Base-by-base conservation (phyloP, 2,329 filamentous ascomycete genomes). In the Paraconiothyrium sp. region DNA sequence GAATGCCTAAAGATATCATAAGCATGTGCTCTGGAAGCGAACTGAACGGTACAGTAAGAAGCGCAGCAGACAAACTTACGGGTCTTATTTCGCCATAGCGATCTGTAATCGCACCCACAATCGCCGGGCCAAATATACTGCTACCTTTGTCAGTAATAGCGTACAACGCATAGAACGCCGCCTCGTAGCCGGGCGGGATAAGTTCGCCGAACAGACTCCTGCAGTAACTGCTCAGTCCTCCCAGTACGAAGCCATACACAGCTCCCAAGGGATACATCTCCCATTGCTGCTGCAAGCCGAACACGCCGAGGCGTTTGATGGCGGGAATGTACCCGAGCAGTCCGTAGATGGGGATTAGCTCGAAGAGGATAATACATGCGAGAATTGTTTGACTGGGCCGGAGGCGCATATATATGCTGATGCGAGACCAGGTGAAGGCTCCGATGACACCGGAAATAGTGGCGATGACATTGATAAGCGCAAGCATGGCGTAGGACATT, bases 81-180 rank as follows among this genome's bases (percentile, higher is more conserved):
- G 83, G 82, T 61, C 83, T 73, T 54, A 84, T 84, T 58, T 83
- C 81, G 6, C 82, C 83, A 50, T 78, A 82, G 3, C 77, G 87
- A 78, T 98, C 94, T 13, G 95, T 97, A 67, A 99, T 97, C 13
- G 89, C 88, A 1, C 94, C 95, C 0, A 99, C 95, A 74, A 99
- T 94, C 0, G 93, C 91, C 0, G 95, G 95, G 0, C 95, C 95
- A 78, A 99, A 97, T 2, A 98, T 85, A 74, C 92, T 96, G 24
- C 92, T 95, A 0, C 94, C 94, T 79, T 99, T 99, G 78, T 99
- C 95, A 1, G 95, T 98, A 66, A 98, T 97, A 39, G 95, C 95
- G 75, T 98, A 99, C 1, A 99, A 84, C 0, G 94, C 94, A 76
- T 97, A 99, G 75, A 99, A 99, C 0, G 94, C 94, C 0, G 95